Conservation (phyloP, 139 green algal species). For the Closterium sp. region DNA sequence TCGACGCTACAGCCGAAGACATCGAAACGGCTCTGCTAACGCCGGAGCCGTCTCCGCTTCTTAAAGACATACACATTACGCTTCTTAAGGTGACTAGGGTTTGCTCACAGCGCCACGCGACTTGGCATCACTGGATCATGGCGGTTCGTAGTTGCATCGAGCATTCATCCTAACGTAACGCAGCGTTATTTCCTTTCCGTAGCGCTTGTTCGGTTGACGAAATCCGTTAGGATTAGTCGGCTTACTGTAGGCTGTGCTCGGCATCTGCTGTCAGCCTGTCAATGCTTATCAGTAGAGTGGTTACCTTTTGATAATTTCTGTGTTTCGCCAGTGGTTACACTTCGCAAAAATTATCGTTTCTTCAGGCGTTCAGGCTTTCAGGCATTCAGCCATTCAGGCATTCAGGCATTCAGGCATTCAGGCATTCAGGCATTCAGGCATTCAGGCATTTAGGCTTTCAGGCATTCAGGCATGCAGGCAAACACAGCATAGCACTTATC, state of each 20-base stretch:
- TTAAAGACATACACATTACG: constrained; percentile 32
- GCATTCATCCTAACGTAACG: background rate
- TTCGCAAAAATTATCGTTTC: background rate
- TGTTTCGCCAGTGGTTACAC: background rate
- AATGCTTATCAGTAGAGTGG: background rate
- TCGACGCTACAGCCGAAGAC: constrained; percentile 30
- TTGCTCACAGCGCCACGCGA: background rate
- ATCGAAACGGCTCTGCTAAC: constrained; percentile 24
- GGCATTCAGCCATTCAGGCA: background rate
- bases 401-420: background rate
- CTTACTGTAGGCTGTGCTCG: background rate
- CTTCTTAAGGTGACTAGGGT: constrained; percentile 12
- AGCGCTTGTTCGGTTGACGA: background rate
- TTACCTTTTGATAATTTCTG: background rate
- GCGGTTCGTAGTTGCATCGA: background rate
- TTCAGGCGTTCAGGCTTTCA: background rate
- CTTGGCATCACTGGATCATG: background rate
- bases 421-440: no score
- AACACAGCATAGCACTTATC: no score
- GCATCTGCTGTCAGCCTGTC: background rate
- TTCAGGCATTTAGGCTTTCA: no score
- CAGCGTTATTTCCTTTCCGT: background rate
- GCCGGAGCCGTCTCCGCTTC: background rate
- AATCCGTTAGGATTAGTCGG: background rate
- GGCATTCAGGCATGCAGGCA: no score